Evolutionary conservation across 2,329 filamentous ascomycete species (phyloP).

Genomic region (Didymellaceae sp.): DNA sequence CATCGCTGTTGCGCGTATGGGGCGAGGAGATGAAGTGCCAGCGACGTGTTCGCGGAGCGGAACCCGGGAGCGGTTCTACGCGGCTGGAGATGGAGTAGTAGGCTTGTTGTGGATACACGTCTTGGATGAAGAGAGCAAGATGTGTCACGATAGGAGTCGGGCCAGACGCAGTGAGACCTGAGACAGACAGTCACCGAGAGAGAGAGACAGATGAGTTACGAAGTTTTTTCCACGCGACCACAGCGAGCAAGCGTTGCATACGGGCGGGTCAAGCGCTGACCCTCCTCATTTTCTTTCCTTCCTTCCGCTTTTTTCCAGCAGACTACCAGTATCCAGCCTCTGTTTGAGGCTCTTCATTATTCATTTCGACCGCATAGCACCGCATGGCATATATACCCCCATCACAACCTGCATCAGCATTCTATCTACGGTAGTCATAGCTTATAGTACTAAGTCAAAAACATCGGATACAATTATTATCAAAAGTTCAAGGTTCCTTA

Average conservation of each 20-base stretch:
- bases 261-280: slow-evolving; percentile 16
- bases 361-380: not conserved
- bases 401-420: slow-evolving; percentile 66
- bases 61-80: slow-evolving; percentile 5
- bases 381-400: slow-evolving; percentile 53
- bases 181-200: not conserved
- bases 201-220: not conserved
- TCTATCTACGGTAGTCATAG: no score
- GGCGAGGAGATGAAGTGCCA: slow-evolving; percentile 11
- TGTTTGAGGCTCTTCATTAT: not conserved
- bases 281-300: not conserved
- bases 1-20: not conserved
- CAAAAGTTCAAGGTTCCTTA: no score
- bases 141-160: no score
- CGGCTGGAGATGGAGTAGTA: not conserved
- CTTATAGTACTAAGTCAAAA: not conserved
- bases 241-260: slow-evolving; percentile 1
- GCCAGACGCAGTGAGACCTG: no score
- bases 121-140: not conserved
- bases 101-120: not conserved
- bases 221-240: not conserved
- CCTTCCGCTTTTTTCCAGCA: not conserved
- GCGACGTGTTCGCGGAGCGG: not conserved
- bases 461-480: not conserved
- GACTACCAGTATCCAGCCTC: no score